Evolutionary conservation across 352 stramenopile species (phyloP).

Genomic region (Achlya hypogyna): DNA sequence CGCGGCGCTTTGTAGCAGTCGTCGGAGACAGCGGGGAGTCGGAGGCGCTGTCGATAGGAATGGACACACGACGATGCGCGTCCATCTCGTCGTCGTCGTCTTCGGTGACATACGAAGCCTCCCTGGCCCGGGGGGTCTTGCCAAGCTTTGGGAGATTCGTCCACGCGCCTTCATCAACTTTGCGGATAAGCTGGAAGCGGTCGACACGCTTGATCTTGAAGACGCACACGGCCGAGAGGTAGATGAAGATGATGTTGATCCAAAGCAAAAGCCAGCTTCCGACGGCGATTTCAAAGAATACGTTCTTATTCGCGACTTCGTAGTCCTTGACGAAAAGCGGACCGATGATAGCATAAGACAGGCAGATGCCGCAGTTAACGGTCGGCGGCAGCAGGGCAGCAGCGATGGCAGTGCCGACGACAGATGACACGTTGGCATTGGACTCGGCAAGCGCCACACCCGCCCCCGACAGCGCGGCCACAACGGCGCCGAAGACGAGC

Average conservation of each 20-base stretch:
- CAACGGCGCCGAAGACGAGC: constrained; percentile 68
- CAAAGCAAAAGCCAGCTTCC: constrained; percentile 72
- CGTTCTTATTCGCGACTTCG: constrained; percentile 39
- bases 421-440: constrained; percentile 82
- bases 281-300: constrained; percentile 83
- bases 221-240: constrained; percentile 74
- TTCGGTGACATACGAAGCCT: not conserved
- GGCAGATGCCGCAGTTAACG: constrained; percentile 81
- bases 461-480: constrained; percentile 64
- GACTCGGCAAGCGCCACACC: constrained; percentile 74
- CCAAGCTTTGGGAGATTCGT: constrained; percentile 48
- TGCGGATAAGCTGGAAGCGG: constrained; percentile 75
- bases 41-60: not conserved
- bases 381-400: constrained; percentile 70
- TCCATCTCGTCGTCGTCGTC: not conserved
- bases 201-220: constrained; percentile 85
- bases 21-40: not conserved
- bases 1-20: not conserved
- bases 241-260: constrained; percentile 86
- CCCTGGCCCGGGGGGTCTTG: constrained; percentile 2
- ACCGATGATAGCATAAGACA: constrained; percentile 78
- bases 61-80: not conserved
- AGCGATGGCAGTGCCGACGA: constrained; percentile 84
- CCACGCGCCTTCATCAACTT: constrained; percentile 67
- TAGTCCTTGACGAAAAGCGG: constrained; percentile 61